phyloP scores from a whole-genome alignment of 768 basidiomycete species.

The Filobasidium wieringae region DNA sequence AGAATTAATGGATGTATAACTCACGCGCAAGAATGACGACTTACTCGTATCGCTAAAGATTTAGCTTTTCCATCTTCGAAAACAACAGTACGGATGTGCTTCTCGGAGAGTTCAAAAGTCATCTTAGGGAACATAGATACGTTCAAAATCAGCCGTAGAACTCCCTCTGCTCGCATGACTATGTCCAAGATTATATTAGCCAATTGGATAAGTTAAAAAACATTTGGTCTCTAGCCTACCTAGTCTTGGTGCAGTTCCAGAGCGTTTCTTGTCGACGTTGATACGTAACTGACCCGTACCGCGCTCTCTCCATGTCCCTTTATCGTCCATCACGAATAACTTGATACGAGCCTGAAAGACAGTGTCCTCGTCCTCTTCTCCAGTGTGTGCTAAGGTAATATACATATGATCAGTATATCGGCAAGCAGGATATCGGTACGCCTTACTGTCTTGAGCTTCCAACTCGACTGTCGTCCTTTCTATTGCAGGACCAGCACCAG shows the following conservation, averaged over 20 bases:
- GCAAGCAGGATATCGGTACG: neutral
- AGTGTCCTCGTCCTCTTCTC: constrained; percentile 41
- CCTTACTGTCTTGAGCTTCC: constrained; percentile 39
- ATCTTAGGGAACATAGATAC: constrained; percentile 37
- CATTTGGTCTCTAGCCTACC: constrained; percentile 25
- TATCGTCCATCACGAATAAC: constrained; percentile 36
- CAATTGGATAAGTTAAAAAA: neutral
- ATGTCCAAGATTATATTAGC: neutral
- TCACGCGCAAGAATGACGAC: neutral
- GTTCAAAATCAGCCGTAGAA: constrained; percentile 40
- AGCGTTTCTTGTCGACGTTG: constrained; percentile 35
- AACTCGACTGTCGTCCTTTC: constrained; percentile 32
- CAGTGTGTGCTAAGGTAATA: constrained; percentile 38
- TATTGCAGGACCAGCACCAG: constrained; percentile 18
- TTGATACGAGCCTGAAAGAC: constrained; percentile 37
- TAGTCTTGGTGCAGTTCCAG: constrained; percentile 31
- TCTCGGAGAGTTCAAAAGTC: constrained; percentile 31
- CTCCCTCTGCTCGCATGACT: constrained; percentile 43
- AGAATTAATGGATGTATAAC: neutral
- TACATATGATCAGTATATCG: neutral
- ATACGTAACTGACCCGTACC: constrained; percentile 38
- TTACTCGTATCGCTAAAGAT: neutral
- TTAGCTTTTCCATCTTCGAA: neutral
- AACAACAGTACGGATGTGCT: constrained; percentile 19
- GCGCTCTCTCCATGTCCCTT: constrained; percentile 38